Base-by-base conservation (phyloP, 495 filamentous ascomycete genomes). In the Aspergillus mulundensis region DNA sequence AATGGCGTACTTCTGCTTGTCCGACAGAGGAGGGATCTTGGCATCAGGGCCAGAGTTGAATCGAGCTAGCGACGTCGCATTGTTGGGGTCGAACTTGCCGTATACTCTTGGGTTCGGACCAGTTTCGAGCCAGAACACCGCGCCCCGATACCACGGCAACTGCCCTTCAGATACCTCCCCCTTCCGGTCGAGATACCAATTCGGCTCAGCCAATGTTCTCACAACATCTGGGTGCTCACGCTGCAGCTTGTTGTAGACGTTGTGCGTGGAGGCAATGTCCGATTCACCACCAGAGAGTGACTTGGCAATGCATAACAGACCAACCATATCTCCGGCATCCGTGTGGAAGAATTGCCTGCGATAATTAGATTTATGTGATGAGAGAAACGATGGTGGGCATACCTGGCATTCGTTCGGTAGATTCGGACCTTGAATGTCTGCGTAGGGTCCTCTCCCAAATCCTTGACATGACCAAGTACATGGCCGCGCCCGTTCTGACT, bases 101-200 rank as follows among this genome's bases (percentile, higher is more conserved):
- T 82, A 84, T 7, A 84, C 74, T 12, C 79, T 72, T 75, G 40
- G 58, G 68, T 19, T 73, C 72, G 16, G 65, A 67, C 79, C 54
- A 87, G 59, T 82, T 63, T 84, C 90, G 1, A 91, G 74, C 67
- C 89, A 95, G 41, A 95, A 78, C 6, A 95, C 83, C 18, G 81
- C 79, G 21, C 83, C 83, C 25, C 81, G 79, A 65, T 91, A 87
- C 65, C 82, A 96, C 45, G 85, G 83, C 42, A 91, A 83, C 70
- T 95, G 75, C 32, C 88, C 90, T 20, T 75, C 72, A 30, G 80
- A 84, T 3, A 80, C 83, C 73, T 95, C 91, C 34, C 91, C 91
- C 71, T 96, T 95, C 56, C 91, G 88, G 68, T 96, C 91, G 65
- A 96, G 93, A 72, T 94, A 94, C 91, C 91, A 96, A 59, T 87